Percentiles rank a stretch among this genome's conserved stretches.
These are phyloP conservation scores for Yarrowia divulgata DNA, from an alignment of 805 yeast species.

Conservation along the genomic window DNA sequence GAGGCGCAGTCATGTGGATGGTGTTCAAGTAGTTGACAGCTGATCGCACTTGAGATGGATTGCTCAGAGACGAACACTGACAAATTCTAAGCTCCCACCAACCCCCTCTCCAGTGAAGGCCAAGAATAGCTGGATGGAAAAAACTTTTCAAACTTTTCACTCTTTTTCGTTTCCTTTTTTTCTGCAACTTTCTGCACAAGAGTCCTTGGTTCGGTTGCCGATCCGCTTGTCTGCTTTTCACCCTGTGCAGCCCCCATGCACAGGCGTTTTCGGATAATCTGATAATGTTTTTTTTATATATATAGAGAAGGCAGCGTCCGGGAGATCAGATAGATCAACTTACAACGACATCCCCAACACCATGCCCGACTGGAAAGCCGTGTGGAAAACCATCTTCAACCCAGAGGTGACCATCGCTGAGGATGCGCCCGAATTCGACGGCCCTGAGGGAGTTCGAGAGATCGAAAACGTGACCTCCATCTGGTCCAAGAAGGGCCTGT, in stretches of 20 bases:
- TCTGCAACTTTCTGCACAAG: neutral
- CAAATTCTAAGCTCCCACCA: too few relatives aligned
- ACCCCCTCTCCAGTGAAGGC: neutral
- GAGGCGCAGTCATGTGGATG: too few relatives aligned
- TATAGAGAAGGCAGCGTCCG: neutral
- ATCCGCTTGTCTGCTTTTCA: neutral
- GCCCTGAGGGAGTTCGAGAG: slow-evolving; percentile 38
- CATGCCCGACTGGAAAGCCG: slow-evolving; percentile 12
- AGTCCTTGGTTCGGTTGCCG: slow-evolving; percentile 8
- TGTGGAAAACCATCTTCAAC: slow-evolving; percentile 37
- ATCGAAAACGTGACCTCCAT: slow-evolving; percentile 37
- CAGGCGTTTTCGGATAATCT: slow-evolving; percentile 21
- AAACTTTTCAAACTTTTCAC: neutral
- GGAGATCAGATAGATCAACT: neutral
- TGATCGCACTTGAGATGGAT: too few relatives aligned
- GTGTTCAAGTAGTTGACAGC: too few relatives aligned
- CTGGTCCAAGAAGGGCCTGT: slow-evolving; percentile 40
- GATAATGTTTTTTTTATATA: slow-evolving; percentile 2
- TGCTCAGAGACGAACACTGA: too few relatives aligned
- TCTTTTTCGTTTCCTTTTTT: neutral
- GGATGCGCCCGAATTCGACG: slow-evolving; percentile 22
- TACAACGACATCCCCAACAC: neutral
- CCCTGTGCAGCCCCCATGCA: slow-evolving; percentile 4
- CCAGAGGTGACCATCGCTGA: slow-evolving; percentile 20
- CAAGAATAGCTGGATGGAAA: neutral